Conservation (phyloP, 495 filamentous ascomycete genomes). For the Aspergillus coremiiformis region DNA sequence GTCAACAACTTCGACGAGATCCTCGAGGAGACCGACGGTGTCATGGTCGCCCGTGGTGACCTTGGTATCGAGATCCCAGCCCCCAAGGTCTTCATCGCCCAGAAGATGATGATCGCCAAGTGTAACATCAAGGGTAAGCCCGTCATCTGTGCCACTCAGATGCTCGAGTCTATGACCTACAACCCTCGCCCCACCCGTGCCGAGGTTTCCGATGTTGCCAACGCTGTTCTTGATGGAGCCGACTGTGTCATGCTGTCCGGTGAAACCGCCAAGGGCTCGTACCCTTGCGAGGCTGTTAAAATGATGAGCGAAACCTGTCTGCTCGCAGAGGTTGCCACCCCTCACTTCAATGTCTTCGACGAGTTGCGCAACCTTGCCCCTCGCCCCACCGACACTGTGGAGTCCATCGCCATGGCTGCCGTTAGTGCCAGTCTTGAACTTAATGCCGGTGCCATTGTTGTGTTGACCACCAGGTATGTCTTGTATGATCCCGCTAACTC, state of each 20-base stretch:
- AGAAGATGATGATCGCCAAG: slow-evolving; percentile 99
- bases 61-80: slow-evolving; percentile 98
- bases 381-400: slow-evolving; percentile 74
- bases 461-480: slow-evolving; percentile 79
- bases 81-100: slow-evolving; percentile 95
- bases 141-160: slow-evolving; percentile 87
- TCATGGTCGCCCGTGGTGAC: slow-evolving; percentile 99
- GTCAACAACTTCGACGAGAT: slow-evolving; percentile 99
- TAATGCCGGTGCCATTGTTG: slow-evolving; percentile 90
- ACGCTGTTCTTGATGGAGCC: slow-evolving; percentile 93
- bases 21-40: slow-evolving; percentile 90
- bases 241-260: slow-evolving; percentile 99
- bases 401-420: slow-evolving; percentile 93
- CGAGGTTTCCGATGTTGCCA: slow-evolving; percentile 97
- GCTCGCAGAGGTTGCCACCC: slow-evolving; percentile 90
- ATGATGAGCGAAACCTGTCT: slow-evolving; percentile 98
- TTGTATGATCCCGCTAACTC: not conserved
- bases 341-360: slow-evolving; percentile 93
- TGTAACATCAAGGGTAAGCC: slow-evolving; percentile 99
- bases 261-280: slow-evolving; percentile 96
- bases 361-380: slow-evolving; percentile 78
- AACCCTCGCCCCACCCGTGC: slow-evolving; percentile 96
- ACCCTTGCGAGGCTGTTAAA: slow-evolving; percentile 82
- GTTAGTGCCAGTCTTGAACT: slow-evolving; percentile 91
- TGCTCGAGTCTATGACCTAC: slow-evolving; percentile 99